Evolutionary conservation across 345 rosid genomes (phyloP).

Genomic region (Rhizophora apiculata): DNA sequence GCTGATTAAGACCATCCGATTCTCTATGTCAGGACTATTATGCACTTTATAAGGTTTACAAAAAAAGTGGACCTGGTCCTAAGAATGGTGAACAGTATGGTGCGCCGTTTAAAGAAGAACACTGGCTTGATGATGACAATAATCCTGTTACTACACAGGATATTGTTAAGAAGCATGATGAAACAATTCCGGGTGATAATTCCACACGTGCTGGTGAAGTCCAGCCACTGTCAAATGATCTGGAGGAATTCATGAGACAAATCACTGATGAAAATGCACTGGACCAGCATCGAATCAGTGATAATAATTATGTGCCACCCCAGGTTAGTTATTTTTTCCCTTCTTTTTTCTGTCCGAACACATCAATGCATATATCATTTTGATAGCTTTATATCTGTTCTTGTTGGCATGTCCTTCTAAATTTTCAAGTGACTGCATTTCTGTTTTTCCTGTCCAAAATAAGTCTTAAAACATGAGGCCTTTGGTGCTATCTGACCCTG

Average conservation of each 20-base stretch:
- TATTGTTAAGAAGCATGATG: constrained; percentile 29
- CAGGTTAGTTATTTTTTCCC: constrained; percentile 30
- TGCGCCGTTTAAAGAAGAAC: constrained; percentile 89
- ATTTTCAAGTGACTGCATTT: background rate
- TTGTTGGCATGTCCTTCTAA: background rate
- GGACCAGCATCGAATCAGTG: constrained; percentile 14
- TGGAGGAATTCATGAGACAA: constrained; percentile 47
- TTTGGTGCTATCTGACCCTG: background rate
- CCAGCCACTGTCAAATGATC: constrained; percentile 34
- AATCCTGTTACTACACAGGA: constrained; percentile 19
- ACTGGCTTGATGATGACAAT: constrained; percentile 53
- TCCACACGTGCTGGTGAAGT: constrained; percentile 15
- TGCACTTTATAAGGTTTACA: constrained; percentile 76
- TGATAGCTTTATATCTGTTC: no score
- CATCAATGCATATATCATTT: no score
- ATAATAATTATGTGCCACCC: constrained; percentile 11
- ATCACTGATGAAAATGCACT: constrained; percentile 32
- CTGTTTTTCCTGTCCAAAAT: background rate
- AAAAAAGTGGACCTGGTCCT: constrained; percentile 95
- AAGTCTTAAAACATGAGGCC: no score
- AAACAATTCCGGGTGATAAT: constrained; percentile 26
- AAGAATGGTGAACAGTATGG: constrained; percentile 97
- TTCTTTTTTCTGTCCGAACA: background rate
- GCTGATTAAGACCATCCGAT: background rate
- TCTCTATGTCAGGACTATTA: constrained; percentile 48